phyloP scores from a whole-genome alignment of 169 alveolate species.

The Eimeria maxima region DNA sequence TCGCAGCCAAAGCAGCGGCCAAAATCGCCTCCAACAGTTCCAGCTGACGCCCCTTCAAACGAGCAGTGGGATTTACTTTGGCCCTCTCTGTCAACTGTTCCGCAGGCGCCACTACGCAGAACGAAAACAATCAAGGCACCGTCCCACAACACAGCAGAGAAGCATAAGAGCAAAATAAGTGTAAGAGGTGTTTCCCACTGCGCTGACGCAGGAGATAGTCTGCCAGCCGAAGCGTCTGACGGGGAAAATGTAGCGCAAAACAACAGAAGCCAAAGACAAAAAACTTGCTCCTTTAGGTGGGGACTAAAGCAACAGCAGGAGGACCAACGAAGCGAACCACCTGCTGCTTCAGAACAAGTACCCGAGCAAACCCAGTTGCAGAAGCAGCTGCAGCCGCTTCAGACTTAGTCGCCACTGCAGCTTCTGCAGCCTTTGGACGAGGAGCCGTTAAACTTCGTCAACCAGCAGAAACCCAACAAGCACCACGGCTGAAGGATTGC shows the following conservation, averaged over 20 bases:
- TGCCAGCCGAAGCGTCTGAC: neutral
- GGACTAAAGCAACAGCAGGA: neutral
- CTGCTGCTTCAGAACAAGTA: neutral
- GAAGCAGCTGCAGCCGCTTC: neutral
- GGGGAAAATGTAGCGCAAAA: neutral
- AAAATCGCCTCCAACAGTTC: constrained; percentile 37
- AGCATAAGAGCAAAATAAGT: neutral
- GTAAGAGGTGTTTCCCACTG: neutral
- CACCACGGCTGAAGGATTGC: neutral
- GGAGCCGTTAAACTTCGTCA: neutral
- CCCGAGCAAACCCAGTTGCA: neutral
- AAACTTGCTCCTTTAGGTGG: neutral
- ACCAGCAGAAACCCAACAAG: neutral
- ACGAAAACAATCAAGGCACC: neutral
- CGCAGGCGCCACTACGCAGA: neutral
- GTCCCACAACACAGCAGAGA: neutral
- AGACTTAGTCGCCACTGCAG: neutral
- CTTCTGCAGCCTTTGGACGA: neutral
- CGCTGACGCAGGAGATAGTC: neutral
- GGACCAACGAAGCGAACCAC: neutral
- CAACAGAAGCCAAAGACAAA: neutral
- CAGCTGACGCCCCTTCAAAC: constrained; percentile 37
- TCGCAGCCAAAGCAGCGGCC: constrained; percentile 10
- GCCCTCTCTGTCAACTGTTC: constrained; percentile 6
- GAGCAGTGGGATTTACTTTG: constrained; percentile 35